phyloP scores from a whole-genome alignment of 2,329 filamentous ascomycete genomes.

The Sphaerostilbella broomeana region DNA sequence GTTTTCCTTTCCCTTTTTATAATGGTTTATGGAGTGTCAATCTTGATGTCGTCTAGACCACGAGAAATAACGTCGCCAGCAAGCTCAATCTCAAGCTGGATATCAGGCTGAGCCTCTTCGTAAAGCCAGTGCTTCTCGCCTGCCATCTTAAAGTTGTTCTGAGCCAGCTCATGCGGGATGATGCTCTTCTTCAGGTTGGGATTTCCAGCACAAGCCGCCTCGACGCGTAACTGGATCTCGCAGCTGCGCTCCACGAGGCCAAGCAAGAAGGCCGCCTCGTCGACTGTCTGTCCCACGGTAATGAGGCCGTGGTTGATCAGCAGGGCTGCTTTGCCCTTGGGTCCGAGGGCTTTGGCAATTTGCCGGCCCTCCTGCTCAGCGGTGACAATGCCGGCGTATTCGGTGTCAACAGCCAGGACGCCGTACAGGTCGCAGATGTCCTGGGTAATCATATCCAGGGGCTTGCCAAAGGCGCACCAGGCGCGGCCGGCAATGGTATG shows the following conservation, averaged over 20 bases:
- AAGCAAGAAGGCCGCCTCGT: conserved; percentile 67
- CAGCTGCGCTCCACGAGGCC: conserved; percentile 63
- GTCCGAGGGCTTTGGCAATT: conserved; percentile 57
- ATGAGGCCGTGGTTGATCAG: conserved; percentile 67
- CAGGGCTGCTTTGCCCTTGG: conserved; percentile 53
- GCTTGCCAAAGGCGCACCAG: conserved; percentile 58
- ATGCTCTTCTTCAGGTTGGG: conserved; percentile 35
- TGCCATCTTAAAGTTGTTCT: conserved; percentile 37
- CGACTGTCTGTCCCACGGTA: conserved; percentile 64
- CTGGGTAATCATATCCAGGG: conserved; percentile 65
- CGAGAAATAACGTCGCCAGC: conserved; percentile 25
- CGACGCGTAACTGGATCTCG: conserved; percentile 59
- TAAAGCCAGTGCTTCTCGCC: conserved; percentile 40
- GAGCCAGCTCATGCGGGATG: conserved; percentile 34
- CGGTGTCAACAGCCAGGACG: conserved; percentile 52
- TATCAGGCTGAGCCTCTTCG: conserved; percentile 39
- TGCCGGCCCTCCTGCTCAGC: conserved; percentile 57
- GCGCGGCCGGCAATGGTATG: conserved; percentile 62
- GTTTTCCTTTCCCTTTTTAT: no score
- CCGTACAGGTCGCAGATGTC: conserved; percentile 60
- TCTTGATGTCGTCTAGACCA: conserved; percentile 20
- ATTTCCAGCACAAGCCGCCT: conserved; percentile 51
- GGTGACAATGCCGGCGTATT: conserved; percentile 51
- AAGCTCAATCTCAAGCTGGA: conserved; percentile 40
- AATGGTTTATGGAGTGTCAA: conserved; percentile 13